Conservation (phyloP, 306 rosid genomes). For the Myrica gale region DNA sequence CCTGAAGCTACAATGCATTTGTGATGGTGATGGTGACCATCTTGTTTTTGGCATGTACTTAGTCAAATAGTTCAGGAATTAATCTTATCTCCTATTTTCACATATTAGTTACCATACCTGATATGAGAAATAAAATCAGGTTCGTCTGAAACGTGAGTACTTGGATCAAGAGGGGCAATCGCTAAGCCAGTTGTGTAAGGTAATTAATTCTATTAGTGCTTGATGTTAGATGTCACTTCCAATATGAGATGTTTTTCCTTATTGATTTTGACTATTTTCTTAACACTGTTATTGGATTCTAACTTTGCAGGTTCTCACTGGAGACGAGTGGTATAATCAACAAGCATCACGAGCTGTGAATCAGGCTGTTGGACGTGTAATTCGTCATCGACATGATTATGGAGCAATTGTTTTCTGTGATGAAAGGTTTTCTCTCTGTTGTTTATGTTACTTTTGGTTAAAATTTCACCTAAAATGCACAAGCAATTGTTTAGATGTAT, state of each 20-base stretch:
- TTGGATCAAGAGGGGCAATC: slow-evolving; percentile 61
- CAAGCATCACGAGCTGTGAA: slow-evolving; percentile 96
- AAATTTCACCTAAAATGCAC: slow-evolving; percentile 19
- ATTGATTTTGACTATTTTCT: slow-evolving; percentile 2
- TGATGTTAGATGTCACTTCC: slow-evolving; percentile 16
- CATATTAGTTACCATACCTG: slow-evolving; percentile 18
- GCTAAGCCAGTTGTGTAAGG: slow-evolving; percentile 51
- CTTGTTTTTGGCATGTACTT: slow-evolving; percentile 6
- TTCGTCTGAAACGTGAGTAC: slow-evolving; percentile 88
- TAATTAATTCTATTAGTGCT: slow-evolving; percentile 29
- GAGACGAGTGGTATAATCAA: slow-evolving; percentile 95
- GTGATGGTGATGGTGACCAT: too few relatives aligned
- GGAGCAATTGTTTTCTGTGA: slow-evolving; percentile 93
- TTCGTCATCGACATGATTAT: slow-evolving; percentile 94
- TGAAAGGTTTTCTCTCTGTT: slow-evolving; percentile 63
- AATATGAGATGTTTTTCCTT: background rate
- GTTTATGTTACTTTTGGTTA: slow-evolving; percentile 10
- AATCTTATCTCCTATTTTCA: slow-evolving; percentile 18
- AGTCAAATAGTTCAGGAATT: slow-evolving; percentile 15
- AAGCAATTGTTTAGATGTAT: background rate
- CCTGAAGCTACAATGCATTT: background rate
- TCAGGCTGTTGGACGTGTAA: slow-evolving; percentile 97
- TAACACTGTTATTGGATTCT: slow-evolving; percentile 24
- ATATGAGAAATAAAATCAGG: slow-evolving; percentile 47
- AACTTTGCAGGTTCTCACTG: slow-evolving; percentile 53